A percentile compares a stretch with the other conserved stretches of the same genome.
These are phyloP conservation scores for Speleostelium caveatum DNA, from an alignment of 78 protist species.

Conservation along the genomic window DNA sequence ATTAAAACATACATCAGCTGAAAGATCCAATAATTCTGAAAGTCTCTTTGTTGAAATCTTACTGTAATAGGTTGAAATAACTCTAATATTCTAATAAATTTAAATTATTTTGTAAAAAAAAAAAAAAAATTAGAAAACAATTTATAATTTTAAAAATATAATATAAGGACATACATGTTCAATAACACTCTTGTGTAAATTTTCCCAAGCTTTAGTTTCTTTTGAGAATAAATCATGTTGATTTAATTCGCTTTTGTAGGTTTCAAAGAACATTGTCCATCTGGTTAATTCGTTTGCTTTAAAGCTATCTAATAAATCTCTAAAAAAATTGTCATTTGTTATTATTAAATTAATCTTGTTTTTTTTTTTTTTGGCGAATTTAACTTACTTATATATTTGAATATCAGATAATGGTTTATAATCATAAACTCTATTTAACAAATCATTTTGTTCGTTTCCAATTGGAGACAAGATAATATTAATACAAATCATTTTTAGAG, in stretches of 20 bases:
- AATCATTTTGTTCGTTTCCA: slow-evolving; percentile 82
- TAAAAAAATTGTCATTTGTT: not conserved
- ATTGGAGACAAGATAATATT: slow-evolving; percentile 79
- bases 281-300: slow-evolving; percentile 71
- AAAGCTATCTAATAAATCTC: slow-evolving; percentile 33
- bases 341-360: not conserved
- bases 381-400: slow-evolving; percentile 56
- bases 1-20: slow-evolving; percentile 68
- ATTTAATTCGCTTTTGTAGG: slow-evolving; percentile 24
- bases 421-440: slow-evolving; percentile 55
- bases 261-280: slow-evolving; percentile 68
- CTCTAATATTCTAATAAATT: slow-evolving; percentile 76
- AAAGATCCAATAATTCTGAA: slow-evolving; percentile 76
- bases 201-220: slow-evolving; percentile 50
- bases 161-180: slow-evolving; percentile 76
- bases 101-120: not conserved
- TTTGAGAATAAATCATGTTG: slow-evolving; percentile 23
- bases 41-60: slow-evolving; percentile 81
- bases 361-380: not conserved
- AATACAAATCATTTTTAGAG: slow-evolving; percentile 66
- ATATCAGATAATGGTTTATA: slow-evolving; percentile 72
- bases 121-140: no score
- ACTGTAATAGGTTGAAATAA: slow-evolving; percentile 83
- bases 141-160: not conserved
- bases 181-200: slow-evolving; percentile 75